A percentile compares a stretch with the other conserved stretches of the same genome.
phyloP scores from a whole-genome alignment of 1,284 basidiomycete genomes.

The Ustilago esculenta region DNA sequence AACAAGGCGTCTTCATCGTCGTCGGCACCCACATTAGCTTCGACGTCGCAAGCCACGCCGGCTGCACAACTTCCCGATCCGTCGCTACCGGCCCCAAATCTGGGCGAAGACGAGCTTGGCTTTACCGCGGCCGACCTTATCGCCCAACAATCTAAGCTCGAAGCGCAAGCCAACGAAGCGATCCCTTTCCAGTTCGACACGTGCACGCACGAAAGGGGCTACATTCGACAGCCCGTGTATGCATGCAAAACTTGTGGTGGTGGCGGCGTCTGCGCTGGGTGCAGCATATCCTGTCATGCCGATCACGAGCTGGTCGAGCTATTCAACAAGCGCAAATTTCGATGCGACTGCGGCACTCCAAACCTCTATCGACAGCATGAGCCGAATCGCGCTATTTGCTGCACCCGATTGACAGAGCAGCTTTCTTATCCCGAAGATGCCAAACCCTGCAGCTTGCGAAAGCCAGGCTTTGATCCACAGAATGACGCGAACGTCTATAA shows the following conservation, averaged over 20 bases:
- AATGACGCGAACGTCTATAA: conserved; percentile 65
- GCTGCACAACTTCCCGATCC: conserved; percentile 48
- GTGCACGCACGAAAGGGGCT: conserved; percentile 66
- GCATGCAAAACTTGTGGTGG: conserved; percentile 65
- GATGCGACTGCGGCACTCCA: conserved; percentile 66
- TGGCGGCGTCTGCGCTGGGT: conserved; percentile 68
- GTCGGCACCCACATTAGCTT: background rate
- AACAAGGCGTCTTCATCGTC: conserved; percentile 8
- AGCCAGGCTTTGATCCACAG: conserved; percentile 50
- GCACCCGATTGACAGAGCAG: conserved; percentile 17
- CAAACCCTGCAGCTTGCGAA: conserved; percentile 49
- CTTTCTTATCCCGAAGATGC: conserved; percentile 39
- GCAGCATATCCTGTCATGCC: conserved; percentile 68
- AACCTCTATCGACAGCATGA: conserved; percentile 41
- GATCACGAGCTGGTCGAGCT: conserved; percentile 66
- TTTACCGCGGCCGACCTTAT: conserved; percentile 67
- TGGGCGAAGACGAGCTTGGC: conserved; percentile 48
- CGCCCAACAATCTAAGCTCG: conserved; percentile 64
- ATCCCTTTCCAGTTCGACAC: conserved; percentile 67
- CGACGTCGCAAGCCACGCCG: conserved; percentile 1
- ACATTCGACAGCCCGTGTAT: conserved; percentile 67
- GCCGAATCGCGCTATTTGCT: conserved; percentile 17
- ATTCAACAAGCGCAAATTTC: conserved; percentile 64
- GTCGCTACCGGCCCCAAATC: conserved; percentile 48
- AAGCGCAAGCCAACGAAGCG: conserved; percentile 66